A percentile compares a stretch with the other conserved stretches of the same genome.
These are phyloP conservation scores for Fusarium ambrosium DNA, from an alignment of 2,329 filamentous ascomycete genomes.

Conservation along the genomic window DNA sequence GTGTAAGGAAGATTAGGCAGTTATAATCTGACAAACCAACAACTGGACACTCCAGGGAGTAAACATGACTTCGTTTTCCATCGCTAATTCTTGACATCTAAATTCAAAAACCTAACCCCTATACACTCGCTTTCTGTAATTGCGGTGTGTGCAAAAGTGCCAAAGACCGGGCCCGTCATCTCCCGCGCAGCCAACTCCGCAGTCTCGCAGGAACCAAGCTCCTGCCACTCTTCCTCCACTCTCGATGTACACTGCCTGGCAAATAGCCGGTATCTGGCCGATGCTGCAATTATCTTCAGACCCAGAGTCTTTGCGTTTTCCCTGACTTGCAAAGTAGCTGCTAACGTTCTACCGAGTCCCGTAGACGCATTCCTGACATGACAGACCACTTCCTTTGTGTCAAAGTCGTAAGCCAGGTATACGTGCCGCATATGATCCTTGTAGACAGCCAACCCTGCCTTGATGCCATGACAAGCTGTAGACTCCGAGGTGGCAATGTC, in stretches of 20 bases:
- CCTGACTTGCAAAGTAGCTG: neutral
- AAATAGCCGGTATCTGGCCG: constrained; percentile 8
- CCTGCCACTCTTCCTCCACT: constrained; percentile 6
- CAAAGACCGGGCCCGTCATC: constrained; percentile 24
- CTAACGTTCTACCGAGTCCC: neutral
- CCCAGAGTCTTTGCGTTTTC: neutral
- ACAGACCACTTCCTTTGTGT: neutral
- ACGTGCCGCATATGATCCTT: constrained; percentile 25
- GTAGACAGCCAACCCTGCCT: constrained; percentile 18
- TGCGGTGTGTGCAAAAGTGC: constrained; percentile 5
- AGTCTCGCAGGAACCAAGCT: constrained; percentile 9
- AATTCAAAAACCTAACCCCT: neutral
- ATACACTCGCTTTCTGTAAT: neutral
- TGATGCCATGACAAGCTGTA: neutral
- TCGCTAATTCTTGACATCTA: neutral
- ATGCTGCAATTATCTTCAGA: constrained; percentile 5
- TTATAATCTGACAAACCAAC: too few species aligned
- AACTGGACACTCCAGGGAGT: too few species aligned
- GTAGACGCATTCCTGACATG: neutral
- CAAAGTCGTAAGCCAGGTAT: constrained; percentile 3
- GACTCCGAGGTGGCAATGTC: neutral
- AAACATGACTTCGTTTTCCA: too few species aligned
- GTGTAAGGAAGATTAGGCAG: too few species aligned
- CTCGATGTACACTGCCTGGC: neutral
- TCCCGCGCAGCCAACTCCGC: constrained; percentile 10